phyloP scores from a whole-genome alignment of 805 yeast genomes.

The Cyberlindnera saturnus region DNA sequence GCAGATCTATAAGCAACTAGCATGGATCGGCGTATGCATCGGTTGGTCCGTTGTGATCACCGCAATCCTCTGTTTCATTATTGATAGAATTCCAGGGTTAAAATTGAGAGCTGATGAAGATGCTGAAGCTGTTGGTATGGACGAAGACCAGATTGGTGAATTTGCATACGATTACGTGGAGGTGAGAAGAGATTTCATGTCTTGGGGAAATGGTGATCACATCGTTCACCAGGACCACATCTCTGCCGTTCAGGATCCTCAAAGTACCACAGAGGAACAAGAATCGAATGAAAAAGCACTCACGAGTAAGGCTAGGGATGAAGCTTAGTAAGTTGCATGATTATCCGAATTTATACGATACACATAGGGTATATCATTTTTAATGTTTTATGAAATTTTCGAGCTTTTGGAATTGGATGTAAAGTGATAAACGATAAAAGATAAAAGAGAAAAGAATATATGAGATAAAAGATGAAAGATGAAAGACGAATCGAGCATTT shows the following conservation, averaged over 20 bases:
- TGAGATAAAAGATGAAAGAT: too few species aligned
- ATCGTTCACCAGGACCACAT: neutral
- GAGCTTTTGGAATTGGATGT: neutral
- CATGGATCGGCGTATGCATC: constrained; percentile 65
- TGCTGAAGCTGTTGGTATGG: constrained; percentile 86
- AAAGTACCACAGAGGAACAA: neutral
- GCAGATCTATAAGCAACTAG: constrained; percentile 87
- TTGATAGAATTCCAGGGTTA: constrained; percentile 77
- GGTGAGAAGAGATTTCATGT: constrained; percentile 82
- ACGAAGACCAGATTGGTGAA: constrained; percentile 96
- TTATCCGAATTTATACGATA: too few species aligned
- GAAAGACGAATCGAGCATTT: too few species aligned
- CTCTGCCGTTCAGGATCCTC: neutral
- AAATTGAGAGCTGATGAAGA: constrained; percentile 74
- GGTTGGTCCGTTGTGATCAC: constrained; percentile 79
- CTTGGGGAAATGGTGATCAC: constrained; percentile 30
- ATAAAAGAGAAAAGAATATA: too few species aligned
- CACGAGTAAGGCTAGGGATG: too few species aligned
- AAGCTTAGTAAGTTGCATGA: too few species aligned
- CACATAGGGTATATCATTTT: too few species aligned
- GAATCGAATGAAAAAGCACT: too few species aligned
- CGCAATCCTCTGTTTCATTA: constrained; percentile 63
- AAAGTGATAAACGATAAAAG: too few species aligned
- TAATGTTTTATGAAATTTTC: too few species aligned
- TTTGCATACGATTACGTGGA: constrained; percentile 98